phyloP scores from a whole-genome alignment of 495 filamentous ascomycete genomes.

The Staphylotrichum tortipilum region DNA sequence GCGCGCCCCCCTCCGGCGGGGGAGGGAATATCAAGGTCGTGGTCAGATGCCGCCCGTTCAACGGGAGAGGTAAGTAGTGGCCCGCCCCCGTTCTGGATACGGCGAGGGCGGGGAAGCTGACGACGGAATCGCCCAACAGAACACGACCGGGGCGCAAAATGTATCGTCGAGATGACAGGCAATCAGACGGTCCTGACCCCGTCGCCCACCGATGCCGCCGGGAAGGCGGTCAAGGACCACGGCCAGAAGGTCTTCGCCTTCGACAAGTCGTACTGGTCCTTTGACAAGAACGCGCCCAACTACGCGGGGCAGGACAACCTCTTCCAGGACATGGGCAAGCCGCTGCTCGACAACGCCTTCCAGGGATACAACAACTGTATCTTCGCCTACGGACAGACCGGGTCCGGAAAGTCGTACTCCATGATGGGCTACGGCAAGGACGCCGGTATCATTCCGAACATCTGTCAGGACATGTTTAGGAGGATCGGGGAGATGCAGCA shows the following conservation, averaged over 20 bases:
- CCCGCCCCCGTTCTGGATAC: not conserved
- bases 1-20: conserved; percentile 42
- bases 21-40: conserved; percentile 99
- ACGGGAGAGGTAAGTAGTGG: conserved; percentile 70
- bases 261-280: conserved; percentile 97
- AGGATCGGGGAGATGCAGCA: conserved; percentile 65
- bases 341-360: conserved; percentile 95
- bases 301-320: conserved; percentile 89
- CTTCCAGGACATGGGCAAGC: conserved; percentile 78
- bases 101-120: not conserved
- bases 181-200: conserved; percentile 80
- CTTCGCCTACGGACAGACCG: conserved; percentile 98
- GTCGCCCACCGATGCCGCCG: conserved; percentile 52
- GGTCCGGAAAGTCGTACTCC: conserved; percentile 96
- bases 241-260: conserved; percentile 88
- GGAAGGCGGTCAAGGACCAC: conserved; percentile 56
- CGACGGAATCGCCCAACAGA: conserved; percentile 45
- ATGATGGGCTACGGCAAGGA: conserved; percentile 99
- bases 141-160: conserved; percentile 85
- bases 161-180: conserved; percentile 94
- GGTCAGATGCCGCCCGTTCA: conserved; percentile 88
- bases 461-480: conserved; percentile 95
- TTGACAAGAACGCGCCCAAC: conserved; percentile 67
- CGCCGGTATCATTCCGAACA: conserved; percentile 91
- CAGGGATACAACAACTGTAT: conserved; percentile 99